A percentile compares a stretch with the other conserved stretches of the same genome.
These are phyloP conservation scores for Miscanthus lutarioriparius DNA, from an alignment of 176 grass and related monocot genomes.

Conservation along the genomic window DNA sequence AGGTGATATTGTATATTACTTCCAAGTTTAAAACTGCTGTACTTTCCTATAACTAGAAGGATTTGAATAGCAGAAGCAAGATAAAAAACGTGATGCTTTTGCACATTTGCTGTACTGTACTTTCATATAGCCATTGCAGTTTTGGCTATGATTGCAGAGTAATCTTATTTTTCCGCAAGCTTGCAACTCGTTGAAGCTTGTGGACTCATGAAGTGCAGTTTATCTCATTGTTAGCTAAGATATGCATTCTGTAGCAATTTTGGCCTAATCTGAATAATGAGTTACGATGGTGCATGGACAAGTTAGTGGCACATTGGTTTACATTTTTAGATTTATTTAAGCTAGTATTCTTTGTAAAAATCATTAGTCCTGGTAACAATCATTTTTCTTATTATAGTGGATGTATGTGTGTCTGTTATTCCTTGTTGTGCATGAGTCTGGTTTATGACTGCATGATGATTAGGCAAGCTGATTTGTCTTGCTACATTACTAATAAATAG, in stretches of 20 bases:
- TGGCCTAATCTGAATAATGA: not conserved
- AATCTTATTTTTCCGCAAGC: not conserved
- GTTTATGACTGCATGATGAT: not conserved
- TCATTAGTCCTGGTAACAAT: not conserved
- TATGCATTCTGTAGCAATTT: not conserved
- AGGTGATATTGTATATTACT: not conserved
- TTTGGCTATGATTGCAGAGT: conserved; percentile 12
- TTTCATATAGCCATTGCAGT: not conserved
- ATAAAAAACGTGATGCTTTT: not conserved
- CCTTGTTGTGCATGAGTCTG: not conserved
- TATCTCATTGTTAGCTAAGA: conserved; percentile 3
- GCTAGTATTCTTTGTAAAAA: not conserved
- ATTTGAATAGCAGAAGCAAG: conserved; percentile 30
- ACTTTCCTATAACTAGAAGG: not conserved
- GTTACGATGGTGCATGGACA: not conserved
- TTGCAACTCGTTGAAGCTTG: not conserved
- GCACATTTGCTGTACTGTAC: not conserved
- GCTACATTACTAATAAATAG: not conserved
- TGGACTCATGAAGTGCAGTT: not conserved
- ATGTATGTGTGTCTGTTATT: not conserved
- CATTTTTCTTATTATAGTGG: not conserved
- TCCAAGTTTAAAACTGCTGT: not conserved
- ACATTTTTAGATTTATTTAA: conserved; percentile 5
- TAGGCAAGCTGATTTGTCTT: not conserved
- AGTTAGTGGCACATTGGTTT: not conserved